Evolutionary conservation across 306 rosid species (phyloP), one percentile per base, ranked within the genome.

Genomic region (Glycyrrhiza uralensis): DNA sequence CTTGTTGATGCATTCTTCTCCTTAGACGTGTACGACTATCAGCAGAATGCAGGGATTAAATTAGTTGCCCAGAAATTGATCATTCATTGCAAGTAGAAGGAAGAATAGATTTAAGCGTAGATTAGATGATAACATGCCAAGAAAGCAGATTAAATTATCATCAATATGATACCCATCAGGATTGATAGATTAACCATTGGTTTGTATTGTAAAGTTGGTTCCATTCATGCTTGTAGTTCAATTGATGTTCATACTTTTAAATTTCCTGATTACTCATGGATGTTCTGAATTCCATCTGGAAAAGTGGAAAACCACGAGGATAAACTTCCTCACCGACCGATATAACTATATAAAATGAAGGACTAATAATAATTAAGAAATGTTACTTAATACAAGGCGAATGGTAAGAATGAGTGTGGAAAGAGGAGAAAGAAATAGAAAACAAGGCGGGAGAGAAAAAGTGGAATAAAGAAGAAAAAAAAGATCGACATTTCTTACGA

Each of bases 21-120:
- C 76, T 80, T 95, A 75, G 96, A 91, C 72, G 76, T 79, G 8
- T 95, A 95, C 26, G 96, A 95, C 71, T 89, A 82, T 84, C 90
- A 81, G 75, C 96, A 91, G 82, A 82, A 75, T 66, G 97, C 99
- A 57, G 99, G 97, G 81, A 85, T 95, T 66, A 84, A 82, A 36
- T 70, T 95, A 88, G 91, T 92, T 76, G 88, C 96, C 24, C 85
- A 87, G 66, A 91, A 87, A 79, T 69, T 95, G 96, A 84, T 83
- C 44, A 87, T 95, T 76, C 87, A 84, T 80, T 78, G 84, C 66
- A 77, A 64, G 36, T 67, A 75, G 82, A 81, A 49, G 57, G 63
- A 75, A 51, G 28, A 59, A 22, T 7, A 57, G 28, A 24, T 42
- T 80, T 62, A 39, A 66, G 35, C 75, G 46, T 55, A 51, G 81